Evolutionary conservation across 768 basidiomycete species (phyloP).

Genomic region (Pisolithus orientalis): DNA sequence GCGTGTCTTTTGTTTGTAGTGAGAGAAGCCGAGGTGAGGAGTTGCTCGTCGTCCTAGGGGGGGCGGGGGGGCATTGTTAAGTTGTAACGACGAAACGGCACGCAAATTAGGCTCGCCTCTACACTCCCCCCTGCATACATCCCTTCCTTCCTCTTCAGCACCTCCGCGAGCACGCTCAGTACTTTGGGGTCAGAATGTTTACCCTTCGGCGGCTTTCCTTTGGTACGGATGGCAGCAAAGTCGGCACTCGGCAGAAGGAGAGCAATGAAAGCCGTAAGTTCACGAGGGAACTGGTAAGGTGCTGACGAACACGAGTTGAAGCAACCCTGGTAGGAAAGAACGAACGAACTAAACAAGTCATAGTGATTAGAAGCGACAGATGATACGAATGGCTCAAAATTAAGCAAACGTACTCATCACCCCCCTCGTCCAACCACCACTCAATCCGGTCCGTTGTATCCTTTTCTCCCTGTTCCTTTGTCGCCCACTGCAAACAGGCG

Average conservation of each 20-base stretch:
- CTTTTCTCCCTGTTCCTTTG: slow-evolving; percentile 12
- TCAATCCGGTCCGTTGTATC: slow-evolving; percentile 51
- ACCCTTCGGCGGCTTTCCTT: slow-evolving; percentile 71
- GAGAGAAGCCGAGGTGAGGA: slow-evolving; percentile 29
- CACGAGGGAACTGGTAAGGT: slow-evolving; percentile 45
- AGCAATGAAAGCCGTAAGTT: slow-evolving; percentile 58
- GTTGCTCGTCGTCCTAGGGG: slow-evolving; percentile 43
- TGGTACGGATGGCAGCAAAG: slow-evolving; percentile 53
- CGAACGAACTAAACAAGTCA: slow-evolving; percentile 4
- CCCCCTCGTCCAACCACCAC: slow-evolving; percentile 89
- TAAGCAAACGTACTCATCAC: slow-evolving; percentile 67
- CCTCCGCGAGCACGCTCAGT: slow-evolving; percentile 41
- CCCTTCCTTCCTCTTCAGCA: slow-evolving; percentile 42
- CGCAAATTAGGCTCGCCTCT: slow-evolving; percentile 30
- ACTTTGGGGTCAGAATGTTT: slow-evolving; percentile 31
- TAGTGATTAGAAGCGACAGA: background rate
- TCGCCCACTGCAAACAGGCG: slow-evolving; percentile 15
- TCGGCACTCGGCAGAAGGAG: slow-evolving; percentile 54
- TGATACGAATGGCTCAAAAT: background rate
- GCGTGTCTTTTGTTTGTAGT: slow-evolving; percentile 52
- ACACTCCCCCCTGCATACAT: slow-evolving; percentile 34
- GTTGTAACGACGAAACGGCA: background rate
- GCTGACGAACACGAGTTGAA: slow-evolving; percentile 37
- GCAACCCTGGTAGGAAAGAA: slow-evolving; percentile 29
- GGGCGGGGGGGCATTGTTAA: background rate